A percentile compares a stretch with the other conserved stretches of the same genome.
These are phyloP conservation scores for Puccinia horiana DNA, from an alignment of 1,284 basidiomycete species.

Conservation along the genomic window DNA sequence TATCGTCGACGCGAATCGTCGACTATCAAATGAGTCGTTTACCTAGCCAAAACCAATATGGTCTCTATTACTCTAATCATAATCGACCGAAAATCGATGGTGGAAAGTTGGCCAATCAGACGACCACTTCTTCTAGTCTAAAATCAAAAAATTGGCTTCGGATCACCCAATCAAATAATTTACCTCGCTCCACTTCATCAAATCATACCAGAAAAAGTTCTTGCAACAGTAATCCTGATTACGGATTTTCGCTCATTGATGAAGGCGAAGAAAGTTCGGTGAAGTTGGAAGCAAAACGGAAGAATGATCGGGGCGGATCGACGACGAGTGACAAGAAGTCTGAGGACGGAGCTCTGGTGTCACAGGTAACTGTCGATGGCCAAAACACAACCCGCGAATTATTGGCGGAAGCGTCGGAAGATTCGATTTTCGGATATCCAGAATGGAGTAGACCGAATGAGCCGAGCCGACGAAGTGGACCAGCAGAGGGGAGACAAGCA, in stretches of 20 bases:
- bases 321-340: neutral
- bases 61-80: no score
- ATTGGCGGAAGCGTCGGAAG: slow-evolving; percentile 29
- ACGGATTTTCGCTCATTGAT: slow-evolving; percentile 4
- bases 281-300: neutral
- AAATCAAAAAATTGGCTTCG: slow-evolving; percentile 19
- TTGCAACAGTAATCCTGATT: neutral
- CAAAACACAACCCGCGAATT: slow-evolving; percentile 12
- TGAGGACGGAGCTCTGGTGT: no score
- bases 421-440: slow-evolving; percentile 3
- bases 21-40: slow-evolving; percentile 10
- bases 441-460: no score
- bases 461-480: no score
- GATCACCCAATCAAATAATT: slow-evolving; percentile 7
- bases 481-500: neutral
- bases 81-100: neutral
- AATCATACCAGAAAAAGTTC: neutral
- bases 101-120: neutral
- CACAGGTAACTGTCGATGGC: no score
- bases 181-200: neutral
- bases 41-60: neutral
- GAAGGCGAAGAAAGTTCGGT: slow-evolving; percentile 1
- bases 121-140: neutral
- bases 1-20: neutral
- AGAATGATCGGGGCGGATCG: neutral